These are phyloP conservation scores for Stagonosporopsis chrysanthemi DNA, from an alignment of 2,329 filamentous ascomycete species.

Conservation along the genomic window DNA sequence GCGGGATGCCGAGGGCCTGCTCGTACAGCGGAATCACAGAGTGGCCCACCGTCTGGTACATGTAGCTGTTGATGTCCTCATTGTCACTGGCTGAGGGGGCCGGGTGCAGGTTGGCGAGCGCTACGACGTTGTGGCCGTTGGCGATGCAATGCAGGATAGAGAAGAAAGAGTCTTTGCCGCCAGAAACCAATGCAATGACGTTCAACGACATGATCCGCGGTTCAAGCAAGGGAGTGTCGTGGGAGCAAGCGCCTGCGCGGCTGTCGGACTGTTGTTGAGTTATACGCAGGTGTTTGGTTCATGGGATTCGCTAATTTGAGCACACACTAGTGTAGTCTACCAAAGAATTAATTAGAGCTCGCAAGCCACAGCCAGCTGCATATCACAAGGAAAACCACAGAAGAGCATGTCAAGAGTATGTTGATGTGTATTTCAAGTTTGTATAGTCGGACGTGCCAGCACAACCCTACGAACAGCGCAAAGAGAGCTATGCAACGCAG, in stretches of 20 bases:
- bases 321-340: slow-evolving; percentile 19
- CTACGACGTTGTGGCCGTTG: slow-evolving; percentile 85
- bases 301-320: slow-evolving; percentile 15
- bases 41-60: slow-evolving; percentile 99
- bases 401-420: not conserved
- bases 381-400: not conserved
- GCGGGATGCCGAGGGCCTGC: slow-evolving; percentile 76
- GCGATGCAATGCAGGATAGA: slow-evolving; percentile 87
- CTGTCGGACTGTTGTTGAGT: slow-evolving; percentile 7
- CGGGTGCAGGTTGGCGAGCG: slow-evolving; percentile 88
- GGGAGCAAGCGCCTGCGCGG: not conserved
- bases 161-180: slow-evolving; percentile 97
- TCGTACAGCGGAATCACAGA: slow-evolving; percentile 85
- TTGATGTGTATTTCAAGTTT: slow-evolving; percentile 17
- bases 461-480: slow-evolving; percentile 40
- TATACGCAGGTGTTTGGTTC: slow-evolving; percentile 4
- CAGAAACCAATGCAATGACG: slow-evolving; percentile 92
- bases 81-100: slow-evolving; percentile 41
- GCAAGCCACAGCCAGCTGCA: slow-evolving; percentile 1
- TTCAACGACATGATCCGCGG: slow-evolving; percentile 24
- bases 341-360: slow-evolving; percentile 8
- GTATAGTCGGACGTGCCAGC: slow-evolving; percentile 43
- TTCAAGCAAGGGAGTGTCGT: not conserved
- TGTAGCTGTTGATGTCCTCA: slow-evolving; percentile 91
- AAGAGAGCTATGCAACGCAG: slow-evolving; percentile 30